Evolutionary conservation across 495 filamentous ascomycete species (phyloP).

Genomic region (Lasiosphaeriaceae sp.): DNA sequence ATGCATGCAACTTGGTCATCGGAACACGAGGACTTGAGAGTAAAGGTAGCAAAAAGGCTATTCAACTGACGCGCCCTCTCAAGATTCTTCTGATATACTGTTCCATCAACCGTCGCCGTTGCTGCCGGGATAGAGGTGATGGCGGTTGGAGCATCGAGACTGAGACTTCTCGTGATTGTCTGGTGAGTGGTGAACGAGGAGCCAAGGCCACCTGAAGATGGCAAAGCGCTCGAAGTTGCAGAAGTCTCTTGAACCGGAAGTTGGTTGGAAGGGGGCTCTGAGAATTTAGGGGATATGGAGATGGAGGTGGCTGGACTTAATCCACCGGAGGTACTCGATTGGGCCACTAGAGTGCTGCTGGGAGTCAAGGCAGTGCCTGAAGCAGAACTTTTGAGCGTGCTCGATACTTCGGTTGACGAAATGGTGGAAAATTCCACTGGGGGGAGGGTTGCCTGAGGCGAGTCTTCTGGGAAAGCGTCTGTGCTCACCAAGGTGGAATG

Average conservation of each 20-base stretch:
- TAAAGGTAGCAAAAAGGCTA: slow-evolving; percentile 33
- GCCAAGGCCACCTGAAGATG: background rate
- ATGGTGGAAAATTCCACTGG: background rate
- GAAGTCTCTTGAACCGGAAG: too few species aligned
- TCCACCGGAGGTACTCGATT: too few species aligned
- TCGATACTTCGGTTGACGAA: background rate
- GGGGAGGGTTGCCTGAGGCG: too few species aligned
- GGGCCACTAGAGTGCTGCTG: too few species aligned
- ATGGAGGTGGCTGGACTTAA: too few species aligned
- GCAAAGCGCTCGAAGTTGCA: background rate
- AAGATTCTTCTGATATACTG: slow-evolving; percentile 33
- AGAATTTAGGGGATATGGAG: background rate
- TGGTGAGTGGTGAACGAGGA: background rate
- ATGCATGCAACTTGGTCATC: slow-evolving; percentile 40
- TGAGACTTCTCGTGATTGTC: slow-evolving; percentile 24
- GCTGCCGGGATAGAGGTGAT: slow-evolving; percentile 30
- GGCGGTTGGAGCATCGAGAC: slow-evolving; percentile 32
- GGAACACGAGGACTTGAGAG: slow-evolving; percentile 32
- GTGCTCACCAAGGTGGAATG: too few species aligned
- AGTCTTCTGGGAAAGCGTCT: too few species aligned
- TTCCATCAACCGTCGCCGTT: slow-evolving; percentile 31
- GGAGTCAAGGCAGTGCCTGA: too few species aligned
- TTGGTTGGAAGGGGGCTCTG: background rate
- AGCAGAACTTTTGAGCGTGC: background rate
- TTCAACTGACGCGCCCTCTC: slow-evolving; percentile 36